Percentiles rank a stretch among this genome's conserved stretches.
Evolutionary conservation across 352 stramenopile genomes (phyloP).

Genomic region (Globisporangium middletonii): DNA sequence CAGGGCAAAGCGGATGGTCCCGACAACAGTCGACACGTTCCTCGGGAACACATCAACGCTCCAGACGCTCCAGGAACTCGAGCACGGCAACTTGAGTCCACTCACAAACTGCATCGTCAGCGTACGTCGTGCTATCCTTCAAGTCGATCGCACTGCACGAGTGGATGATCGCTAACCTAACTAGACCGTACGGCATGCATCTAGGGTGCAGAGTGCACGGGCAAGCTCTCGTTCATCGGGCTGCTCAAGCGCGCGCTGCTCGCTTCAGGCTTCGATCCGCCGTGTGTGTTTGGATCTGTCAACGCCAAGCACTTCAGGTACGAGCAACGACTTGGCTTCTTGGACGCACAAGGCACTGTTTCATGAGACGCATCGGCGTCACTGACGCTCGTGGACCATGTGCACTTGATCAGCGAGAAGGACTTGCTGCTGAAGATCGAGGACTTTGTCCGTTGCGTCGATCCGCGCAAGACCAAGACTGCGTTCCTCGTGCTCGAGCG

Average conservation of each 20-base stretch:
- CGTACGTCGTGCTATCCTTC: slow-evolving; percentile 14
- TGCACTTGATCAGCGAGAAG: slow-evolving; percentile 27
- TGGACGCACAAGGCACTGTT: no score
- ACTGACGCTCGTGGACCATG: background rate
- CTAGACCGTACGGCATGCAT: no score
- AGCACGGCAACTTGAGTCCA: slow-evolving; percentile 1
- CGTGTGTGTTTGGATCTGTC: slow-evolving; percentile 25
- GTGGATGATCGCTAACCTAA: no score
- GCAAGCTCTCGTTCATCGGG: slow-evolving; percentile 44
- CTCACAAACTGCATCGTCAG: slow-evolving; percentile 67
- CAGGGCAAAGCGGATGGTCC: slow-evolving; percentile 35
- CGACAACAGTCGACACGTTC: slow-evolving; percentile 28
- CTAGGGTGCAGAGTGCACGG: slow-evolving; percentile 39
- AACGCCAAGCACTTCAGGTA: slow-evolving; percentile 26
- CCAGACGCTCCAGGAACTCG: slow-evolving; percentile 19
- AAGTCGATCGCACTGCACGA: no score
- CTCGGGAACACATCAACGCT: slow-evolving; percentile 39
- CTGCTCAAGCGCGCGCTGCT: slow-evolving; percentile 32
- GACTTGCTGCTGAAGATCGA: slow-evolving; percentile 36
- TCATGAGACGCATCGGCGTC: no score
- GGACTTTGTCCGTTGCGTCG: slow-evolving; percentile 15
- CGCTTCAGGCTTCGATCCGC: slow-evolving; percentile 10
- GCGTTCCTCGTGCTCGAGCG: slow-evolving; percentile 49
- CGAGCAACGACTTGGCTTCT: no score
- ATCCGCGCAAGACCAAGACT: slow-evolving; percentile 17